Percentiles rank a stretch among this genome's conserved stretches.
Conservation (phyloP, 2,329 filamentous ascomycete genomes). For the Drechslerella stenobrocha region DNA sequence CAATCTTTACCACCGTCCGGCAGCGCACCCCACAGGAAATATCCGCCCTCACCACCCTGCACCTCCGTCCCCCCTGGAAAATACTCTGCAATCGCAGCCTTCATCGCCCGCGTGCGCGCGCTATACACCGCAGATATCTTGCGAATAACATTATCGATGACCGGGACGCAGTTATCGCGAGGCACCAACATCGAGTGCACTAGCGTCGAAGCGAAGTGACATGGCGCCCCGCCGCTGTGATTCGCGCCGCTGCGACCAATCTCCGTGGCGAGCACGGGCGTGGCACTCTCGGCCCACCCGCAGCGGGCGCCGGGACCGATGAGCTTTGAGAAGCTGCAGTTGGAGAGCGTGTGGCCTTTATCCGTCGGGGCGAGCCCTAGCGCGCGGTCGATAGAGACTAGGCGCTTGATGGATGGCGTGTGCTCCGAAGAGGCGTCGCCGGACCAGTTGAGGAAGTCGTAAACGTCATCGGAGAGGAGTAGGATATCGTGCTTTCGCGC, state of each 20-base stretch:
- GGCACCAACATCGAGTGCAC: constrained; percentile 60
- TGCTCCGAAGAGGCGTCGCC: constrained; percentile 18
- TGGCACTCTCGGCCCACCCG: constrained; percentile 80
- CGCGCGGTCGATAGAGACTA: constrained; percentile 36
- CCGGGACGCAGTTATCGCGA: constrained; percentile 50
- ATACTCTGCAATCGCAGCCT: constrained; percentile 63
- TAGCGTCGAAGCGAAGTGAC: constrained; percentile 62
- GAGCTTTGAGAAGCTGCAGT: constrained; percentile 89
- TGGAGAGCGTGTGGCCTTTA: constrained; percentile 74
- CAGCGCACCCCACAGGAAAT: constrained; percentile 79
- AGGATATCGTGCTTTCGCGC: constrained; percentile 79
- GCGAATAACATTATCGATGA: constrained; percentile 58
- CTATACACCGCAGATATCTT: constrained; percentile 63
- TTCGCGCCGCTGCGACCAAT: constrained; percentile 60
- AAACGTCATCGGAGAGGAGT: constrained; percentile 88
- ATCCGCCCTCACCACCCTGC: constrained; percentile 66
- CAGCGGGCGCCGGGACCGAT: constrained; percentile 77
- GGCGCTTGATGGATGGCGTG: constrained; percentile 22
- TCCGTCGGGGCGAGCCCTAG: constrained; percentile 25
- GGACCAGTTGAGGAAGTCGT: constrained; percentile 71
- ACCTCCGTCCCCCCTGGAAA: constrained; percentile 67
- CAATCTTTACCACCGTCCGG: constrained; percentile 63
- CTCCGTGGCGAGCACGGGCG: constrained; percentile 64
- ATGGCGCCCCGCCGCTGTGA: constrained; percentile 65
- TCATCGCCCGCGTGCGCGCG: constrained; percentile 62